These are phyloP conservation scores for Metrosideros polymorpha DNA, from an alignment of 441 rosid species.

Conservation along the genomic window DNA sequence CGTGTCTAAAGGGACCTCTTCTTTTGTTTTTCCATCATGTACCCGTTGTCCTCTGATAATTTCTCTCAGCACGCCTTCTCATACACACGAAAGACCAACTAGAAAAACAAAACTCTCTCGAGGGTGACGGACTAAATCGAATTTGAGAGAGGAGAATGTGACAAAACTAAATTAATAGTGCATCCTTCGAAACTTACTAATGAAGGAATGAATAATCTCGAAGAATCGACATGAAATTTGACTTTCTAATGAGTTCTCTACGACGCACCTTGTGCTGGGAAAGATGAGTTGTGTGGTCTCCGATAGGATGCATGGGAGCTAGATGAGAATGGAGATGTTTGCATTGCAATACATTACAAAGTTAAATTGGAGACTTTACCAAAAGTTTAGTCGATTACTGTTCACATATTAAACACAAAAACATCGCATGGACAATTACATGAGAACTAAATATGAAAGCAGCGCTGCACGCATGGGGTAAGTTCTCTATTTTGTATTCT, in stretches of 20 bases:
- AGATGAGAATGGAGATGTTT: background rate
- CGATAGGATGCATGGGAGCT: background rate
- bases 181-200: background rate
- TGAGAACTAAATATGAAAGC: too few species aligned
- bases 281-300: background rate
- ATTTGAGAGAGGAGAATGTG: background rate
- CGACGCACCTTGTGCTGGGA: background rate
- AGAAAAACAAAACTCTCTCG: background rate
- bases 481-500: too few species aligned
- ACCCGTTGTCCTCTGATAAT: fast-evolving
- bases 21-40: background rate
- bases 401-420: too few species aligned
- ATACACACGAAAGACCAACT: background rate
- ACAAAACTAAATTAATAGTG: background rate
- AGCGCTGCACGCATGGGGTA: background rate
- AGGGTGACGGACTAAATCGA: fast-evolving
- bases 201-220: background rate
- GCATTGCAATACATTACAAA: background rate
- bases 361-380: background rate
- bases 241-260: background rate
- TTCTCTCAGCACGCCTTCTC: background rate
- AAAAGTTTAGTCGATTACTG: background rate
- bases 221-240: background rate
- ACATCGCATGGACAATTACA: background rate
- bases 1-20: background rate